Evolutionary conservation across 1,284 basidiomycete species (phyloP).

Genomic region (Apiotrichum veenhuisii): DNA sequence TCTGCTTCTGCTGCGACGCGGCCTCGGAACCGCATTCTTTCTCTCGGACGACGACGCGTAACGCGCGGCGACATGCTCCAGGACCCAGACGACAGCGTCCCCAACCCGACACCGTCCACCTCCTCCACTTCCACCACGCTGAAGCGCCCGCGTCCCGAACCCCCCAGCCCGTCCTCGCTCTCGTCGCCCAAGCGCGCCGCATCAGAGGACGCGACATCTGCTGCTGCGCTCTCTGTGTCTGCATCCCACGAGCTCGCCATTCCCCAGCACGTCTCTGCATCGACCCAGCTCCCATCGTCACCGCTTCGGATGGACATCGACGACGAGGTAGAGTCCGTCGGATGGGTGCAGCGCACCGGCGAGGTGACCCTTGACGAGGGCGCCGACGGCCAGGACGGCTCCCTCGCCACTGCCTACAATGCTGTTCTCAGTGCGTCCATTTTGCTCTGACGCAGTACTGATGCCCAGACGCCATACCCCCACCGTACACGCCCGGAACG

Average conservation of each 20-base stretch:
- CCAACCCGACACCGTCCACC: background rate
- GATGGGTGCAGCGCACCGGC: constrained; percentile 40
- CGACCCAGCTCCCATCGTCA: constrained; percentile 20
- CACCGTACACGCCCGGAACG: constrained; percentile 30
- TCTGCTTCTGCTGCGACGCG: no score
- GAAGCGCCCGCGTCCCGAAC: constrained; percentile 34
- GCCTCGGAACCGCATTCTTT: no score
- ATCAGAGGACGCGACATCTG: constrained; percentile 34
- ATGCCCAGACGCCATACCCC: constrained; percentile 28
- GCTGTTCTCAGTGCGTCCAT: constrained; percentile 10
- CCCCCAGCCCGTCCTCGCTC: constrained; percentile 30
- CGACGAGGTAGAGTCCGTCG: constrained; percentile 13
- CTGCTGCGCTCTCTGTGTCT: background rate
- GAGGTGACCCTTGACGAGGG: constrained; percentile 33
- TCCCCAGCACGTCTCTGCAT: background rate
- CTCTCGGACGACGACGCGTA: no score
- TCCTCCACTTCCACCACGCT: constrained; percentile 3
- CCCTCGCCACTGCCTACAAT: constrained; percentile 5
- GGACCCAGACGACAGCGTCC: constrained; percentile 7
- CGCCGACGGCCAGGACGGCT: background rate
- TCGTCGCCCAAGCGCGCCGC: constrained; percentile 46
- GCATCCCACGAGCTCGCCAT: background rate
- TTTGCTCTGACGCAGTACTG: background rate
- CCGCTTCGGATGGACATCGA: constrained; percentile 23
- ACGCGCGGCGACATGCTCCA: constrained; percentile 7